Evolutionary conservation across 331 rosid genomes (phyloP), one percentile per base, ranked within the genome.

Genomic region (Arachis monticola): DNA sequence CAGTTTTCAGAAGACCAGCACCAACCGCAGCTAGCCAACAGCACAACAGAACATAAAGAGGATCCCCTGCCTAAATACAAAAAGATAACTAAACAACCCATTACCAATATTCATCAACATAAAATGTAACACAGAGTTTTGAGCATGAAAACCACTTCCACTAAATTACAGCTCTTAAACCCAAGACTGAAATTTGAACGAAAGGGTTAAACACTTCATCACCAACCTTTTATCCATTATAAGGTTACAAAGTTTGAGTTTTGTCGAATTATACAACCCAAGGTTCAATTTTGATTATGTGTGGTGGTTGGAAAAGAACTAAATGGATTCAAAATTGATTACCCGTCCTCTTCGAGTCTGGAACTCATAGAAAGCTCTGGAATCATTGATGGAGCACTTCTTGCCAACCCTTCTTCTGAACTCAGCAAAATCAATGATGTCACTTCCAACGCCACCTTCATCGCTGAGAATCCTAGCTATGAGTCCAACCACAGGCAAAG

Each of bases 1-100:
- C 97, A 11, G 97, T 88, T 84, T 94, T 94, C 56, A 92, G 96
- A 70, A 94, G 92, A 55, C 99, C 96, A 46, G 97, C 99, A 27
- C 97, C 99, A 57, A 88, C 76, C 3, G 97, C 99, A 58, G 97
- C 93, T 68, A 90, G 79, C 88, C 96, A 94, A 77, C 99, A 88
- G 78, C 97, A 90, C 64, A 94, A 50, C 63, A 92, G 85, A 78
- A 90, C 96, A 82, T 87, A 92, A 52, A 92, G 76, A 75, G 99
- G 95, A 69, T 94, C 99, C 85, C 97, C 97, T 66, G 88, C 85
- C 97, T 94, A 70, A 58, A 67, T 72, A 73, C 70, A 74, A 27
- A 27, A 27, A 27, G 30, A 27, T 3, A 30, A 47, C 3, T 27
- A 47, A 7, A 46, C 27, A 67, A 67, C 58, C 44, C 42, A 47